These are phyloP conservation scores for Ophiostoma piceae DNA, from an alignment of 2,329 filamentous ascomycete genomes.

Conservation along the genomic window DNA sequence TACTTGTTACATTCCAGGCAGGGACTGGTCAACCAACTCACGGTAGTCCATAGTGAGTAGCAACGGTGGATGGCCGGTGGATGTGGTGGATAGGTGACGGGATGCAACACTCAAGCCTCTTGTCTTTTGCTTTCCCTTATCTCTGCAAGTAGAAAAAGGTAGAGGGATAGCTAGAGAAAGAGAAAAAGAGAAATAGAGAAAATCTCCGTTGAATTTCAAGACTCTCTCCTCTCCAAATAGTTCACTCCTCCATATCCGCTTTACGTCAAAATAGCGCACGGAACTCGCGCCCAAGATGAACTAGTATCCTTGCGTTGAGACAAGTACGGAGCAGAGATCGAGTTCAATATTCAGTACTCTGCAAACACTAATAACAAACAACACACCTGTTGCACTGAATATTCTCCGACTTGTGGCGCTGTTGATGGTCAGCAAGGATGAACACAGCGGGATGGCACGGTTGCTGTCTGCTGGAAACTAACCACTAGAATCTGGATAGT, in stretches of 20 bases:
- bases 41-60: not conserved
- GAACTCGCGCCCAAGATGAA: conserved; percentile 11
- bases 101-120: conserved; percentile 16
- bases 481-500: not conserved
- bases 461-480: not conserved
- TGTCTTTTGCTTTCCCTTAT: not conserved
- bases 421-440: conserved; percentile 13
- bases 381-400: conserved; percentile 1
- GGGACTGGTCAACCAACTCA: not conserved
- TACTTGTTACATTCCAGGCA: conserved; percentile 3
- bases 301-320: conserved; percentile 1
- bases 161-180: not conserved
- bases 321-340: not conserved
- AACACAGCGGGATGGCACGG: conserved; percentile 13
- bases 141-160: conserved; percentile 12
- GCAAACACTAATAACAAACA: not conserved
- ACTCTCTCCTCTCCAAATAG: not conserved
- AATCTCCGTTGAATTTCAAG: not conserved
- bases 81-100: not conserved
- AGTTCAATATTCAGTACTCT: not conserved
- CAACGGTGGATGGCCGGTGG: not conserved
- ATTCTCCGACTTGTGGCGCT: conserved; percentile 14
- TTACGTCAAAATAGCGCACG: conserved; percentile 22
- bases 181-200: not conserved
- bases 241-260: not conserved